These are phyloP conservation scores for Phaeosphaeria sp. DNA, from an alignment of 2,329 filamentous ascomycete genomes.

Conservation along the genomic window DNA sequence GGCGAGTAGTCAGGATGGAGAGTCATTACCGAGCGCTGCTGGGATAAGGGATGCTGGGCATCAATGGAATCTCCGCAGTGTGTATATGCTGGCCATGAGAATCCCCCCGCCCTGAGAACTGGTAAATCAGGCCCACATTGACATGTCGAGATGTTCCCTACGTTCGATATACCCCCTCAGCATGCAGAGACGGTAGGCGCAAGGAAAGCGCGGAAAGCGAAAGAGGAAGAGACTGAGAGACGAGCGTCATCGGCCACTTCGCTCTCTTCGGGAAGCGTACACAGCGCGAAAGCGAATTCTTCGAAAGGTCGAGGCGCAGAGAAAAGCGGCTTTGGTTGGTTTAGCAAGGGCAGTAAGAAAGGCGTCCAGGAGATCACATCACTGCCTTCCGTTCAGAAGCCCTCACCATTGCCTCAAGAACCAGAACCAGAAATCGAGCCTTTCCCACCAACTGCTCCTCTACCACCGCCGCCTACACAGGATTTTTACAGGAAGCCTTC, in stretches of 20 bases:
- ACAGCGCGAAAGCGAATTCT: conserved; percentile 15
- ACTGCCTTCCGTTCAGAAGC: conserved; percentile 18
- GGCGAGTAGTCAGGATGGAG: conserved; percentile 7
- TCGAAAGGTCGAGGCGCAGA: conserved; percentile 18
- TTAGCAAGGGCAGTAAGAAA: conserved; percentile 28
- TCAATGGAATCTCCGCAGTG: conserved; percentile 5
- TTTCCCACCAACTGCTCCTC: conserved; percentile 20
- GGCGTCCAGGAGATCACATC: conserved; percentile 33
- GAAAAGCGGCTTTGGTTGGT: conserved; percentile 21
- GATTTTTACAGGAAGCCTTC: conserved; percentile 6
- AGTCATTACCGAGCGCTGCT: conserved; percentile 8
- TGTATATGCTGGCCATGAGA: conserved; percentile 12
- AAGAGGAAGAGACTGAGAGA: conserved; percentile 23
- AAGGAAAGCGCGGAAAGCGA: conserved; percentile 30
- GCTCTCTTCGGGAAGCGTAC: conserved; percentile 29
- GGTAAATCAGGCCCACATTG: conserved; percentile 10
- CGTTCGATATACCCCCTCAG: conserved; percentile 33
- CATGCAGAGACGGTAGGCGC: conserved; percentile 35
- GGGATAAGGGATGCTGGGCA: conserved; percentile 5
- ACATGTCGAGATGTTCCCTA: conserved; percentile 31
- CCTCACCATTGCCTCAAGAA: conserved; percentile 1
- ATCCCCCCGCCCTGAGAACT: conserved; percentile 5
- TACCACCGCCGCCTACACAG: conserved; percentile 5
- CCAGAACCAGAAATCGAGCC: conserved; percentile 8
- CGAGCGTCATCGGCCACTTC: conserved; percentile 29